Percentiles rank a stretch among this genome's conserved stretches.
Evolutionary conservation across 73 alveolate genomes (phyloP).

Genomic region (Stentor coeruleus): DNA sequence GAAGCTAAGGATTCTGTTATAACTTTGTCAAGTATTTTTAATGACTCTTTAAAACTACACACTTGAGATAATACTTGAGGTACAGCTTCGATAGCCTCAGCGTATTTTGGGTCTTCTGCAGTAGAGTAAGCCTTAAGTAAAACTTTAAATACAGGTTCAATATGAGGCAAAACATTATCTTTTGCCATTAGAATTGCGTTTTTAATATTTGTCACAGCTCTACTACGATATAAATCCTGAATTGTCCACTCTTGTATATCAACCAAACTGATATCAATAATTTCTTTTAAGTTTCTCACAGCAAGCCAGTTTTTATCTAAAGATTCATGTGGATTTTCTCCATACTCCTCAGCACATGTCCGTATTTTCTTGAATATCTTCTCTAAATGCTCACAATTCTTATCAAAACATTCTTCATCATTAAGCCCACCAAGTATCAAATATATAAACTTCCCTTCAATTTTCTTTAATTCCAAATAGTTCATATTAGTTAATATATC

Average conservation of each 20-base stretch:
- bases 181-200: not conserved
- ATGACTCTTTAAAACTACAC: no score
- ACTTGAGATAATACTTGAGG: not conserved
- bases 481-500: not conserved
- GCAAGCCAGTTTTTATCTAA: not conserved
- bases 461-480: not conserved
- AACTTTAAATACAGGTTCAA: not conserved
- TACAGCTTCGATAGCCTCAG: not conserved
- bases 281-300: not conserved
- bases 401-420: not conserved
- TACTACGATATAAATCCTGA: constrained; percentile 4
- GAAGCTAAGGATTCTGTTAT: not conserved
- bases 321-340: not conserved
- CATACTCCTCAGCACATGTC: not conserved
- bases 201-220: not conserved
- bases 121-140: not conserved
- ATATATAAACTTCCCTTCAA: constrained; percentile 12
- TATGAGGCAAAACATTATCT: not conserved
- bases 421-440: not conserved
- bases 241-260: constrained; percentile 24
- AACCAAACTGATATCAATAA: not conserved
- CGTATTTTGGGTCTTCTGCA: not conserved
- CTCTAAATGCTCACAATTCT: not conserved
- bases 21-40: not conserved
- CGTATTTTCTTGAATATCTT: not conserved